A percentile compares a stretch with the other conserved stretches of the same genome.
These are phyloP conservation scores for Cinnamomum chago DNA, from an alignment of 164 flowering plant species.

Conservation along the genomic window DNA sequence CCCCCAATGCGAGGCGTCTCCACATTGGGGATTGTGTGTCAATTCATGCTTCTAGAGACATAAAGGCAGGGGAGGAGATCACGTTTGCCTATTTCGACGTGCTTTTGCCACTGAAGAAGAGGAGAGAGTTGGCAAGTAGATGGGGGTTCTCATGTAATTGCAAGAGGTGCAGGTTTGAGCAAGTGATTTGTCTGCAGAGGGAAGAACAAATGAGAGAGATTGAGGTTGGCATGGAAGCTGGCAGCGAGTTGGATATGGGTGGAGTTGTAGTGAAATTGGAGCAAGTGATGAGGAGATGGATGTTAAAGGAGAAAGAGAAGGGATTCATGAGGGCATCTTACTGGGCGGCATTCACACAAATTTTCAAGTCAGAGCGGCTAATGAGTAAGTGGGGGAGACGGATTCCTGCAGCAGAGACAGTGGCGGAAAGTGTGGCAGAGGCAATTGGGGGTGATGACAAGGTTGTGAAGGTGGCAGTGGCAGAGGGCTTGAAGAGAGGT, in stretches of 20 bases:
- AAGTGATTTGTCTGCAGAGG: constrained; percentile 11
- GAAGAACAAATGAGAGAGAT: constrained; percentile 52
- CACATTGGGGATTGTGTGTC: constrained; percentile 69
- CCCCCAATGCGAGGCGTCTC: constrained; percentile 65
- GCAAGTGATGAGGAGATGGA: constrained; percentile 61
- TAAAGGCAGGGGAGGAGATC: constrained; percentile 86
- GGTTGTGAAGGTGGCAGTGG: constrained; percentile 39
- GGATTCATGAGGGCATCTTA: constrained; percentile 73
- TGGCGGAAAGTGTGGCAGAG: constrained; percentile 63
- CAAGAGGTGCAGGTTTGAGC: constrained; percentile 76
- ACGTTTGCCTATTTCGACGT: constrained; percentile 75
- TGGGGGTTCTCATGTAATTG: constrained; percentile 84
- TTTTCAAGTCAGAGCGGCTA: constrained; percentile 45
- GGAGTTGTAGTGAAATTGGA: constrained; percentile 46
- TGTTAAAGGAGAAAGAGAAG: constrained; percentile 54
- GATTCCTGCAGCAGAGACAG: constrained; percentile 42
- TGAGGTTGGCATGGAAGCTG: constrained; percentile 34
- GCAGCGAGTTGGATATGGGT: constrained; percentile 52
- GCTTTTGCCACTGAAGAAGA: constrained; percentile 40
- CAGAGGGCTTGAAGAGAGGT: constrained; percentile 10
- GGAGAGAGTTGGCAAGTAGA: constrained; percentile 42
- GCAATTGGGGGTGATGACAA: constrained; percentile 74
- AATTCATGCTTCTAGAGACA: constrained; percentile 65
- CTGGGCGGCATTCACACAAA: constrained; percentile 50
- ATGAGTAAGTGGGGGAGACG: constrained; percentile 69